These are phyloP conservation scores for Plantago rigida DNA, from an alignment of 305 asterid species.

Conservation along the genomic window DNA sequence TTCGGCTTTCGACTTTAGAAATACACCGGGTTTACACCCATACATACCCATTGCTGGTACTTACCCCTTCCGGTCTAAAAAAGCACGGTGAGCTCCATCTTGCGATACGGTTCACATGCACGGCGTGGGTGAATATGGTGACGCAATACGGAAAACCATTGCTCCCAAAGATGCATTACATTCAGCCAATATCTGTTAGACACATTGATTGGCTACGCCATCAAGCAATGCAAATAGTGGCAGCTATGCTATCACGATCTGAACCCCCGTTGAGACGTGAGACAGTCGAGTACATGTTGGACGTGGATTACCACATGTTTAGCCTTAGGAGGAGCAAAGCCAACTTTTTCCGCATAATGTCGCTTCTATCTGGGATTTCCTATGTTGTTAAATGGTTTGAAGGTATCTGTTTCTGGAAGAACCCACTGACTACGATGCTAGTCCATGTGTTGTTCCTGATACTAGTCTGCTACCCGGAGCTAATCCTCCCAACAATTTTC, in stretches of 20 bases:
- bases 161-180: constrained; percentile 82
- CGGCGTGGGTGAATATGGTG: constrained; percentile 73
- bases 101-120: constrained; percentile 77
- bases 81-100: constrained; percentile 77
- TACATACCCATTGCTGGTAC: constrained; percentile 60
- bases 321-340: constrained; percentile 89
- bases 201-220: constrained; percentile 78
- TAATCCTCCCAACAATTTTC: constrained; percentile 71
- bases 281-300: constrained; percentile 71
- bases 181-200: constrained; percentile 61
- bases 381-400: constrained; percentile 47
- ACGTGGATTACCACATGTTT: constrained; percentile 64
- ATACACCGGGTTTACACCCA: constrained; percentile 68
- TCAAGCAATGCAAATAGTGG: constrained; percentile 62
- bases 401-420: constrained; percentile 67
- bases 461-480: constrained; percentile 70
- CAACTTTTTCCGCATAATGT: constrained; percentile 61
- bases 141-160: constrained; percentile 68
- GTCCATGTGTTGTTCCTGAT: constrained; percentile 67
- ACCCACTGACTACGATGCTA: constrained; percentile 69
- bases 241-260: constrained; percentile 46
- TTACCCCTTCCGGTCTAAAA: constrained; percentile 65
- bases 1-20: constrained; percentile 72
- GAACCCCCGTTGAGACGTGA: constrained; percentile 81
- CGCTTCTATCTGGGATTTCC: constrained; percentile 44